phyloP scores from a whole-genome alignment of 1,284 basidiomycete genomes.

The Kalmanozyma brasiliensis region DNA sequence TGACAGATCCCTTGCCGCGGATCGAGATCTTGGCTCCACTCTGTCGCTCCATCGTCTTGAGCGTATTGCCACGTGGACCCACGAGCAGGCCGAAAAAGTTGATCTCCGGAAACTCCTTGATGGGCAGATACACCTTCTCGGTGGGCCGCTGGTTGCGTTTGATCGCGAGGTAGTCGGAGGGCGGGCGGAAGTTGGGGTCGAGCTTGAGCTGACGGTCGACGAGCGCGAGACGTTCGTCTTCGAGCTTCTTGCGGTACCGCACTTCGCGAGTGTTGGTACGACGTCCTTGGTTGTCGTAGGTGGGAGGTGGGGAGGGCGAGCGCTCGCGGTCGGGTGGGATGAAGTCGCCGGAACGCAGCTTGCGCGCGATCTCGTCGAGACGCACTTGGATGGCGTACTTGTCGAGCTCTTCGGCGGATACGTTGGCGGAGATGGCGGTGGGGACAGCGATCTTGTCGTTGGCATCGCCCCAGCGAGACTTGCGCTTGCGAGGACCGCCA shows the following conservation, averaged over 20 bases:
- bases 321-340: conserved; percentile 94
- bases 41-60: conserved; percentile 99
- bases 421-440: conserved; percentile 61
- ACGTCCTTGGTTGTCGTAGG: conserved; percentile 95
- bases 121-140: conserved; percentile 98
- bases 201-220: conserved; percentile 96
- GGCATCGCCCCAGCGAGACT: conserved; percentile 66
- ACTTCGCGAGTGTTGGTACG: conserved; percentile 98
- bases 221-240: conserved; percentile 92
- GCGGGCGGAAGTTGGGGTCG: conserved; percentile 95
- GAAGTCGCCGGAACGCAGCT: conserved; percentile 90
- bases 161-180: conserved; percentile 84
- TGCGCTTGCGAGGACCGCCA: conserved; percentile 59
- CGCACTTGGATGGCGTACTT: conserved; percentile 70
- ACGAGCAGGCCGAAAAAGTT: conserved; percentile 99
- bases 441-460: conserved; percentile 54
- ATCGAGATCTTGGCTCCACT: conserved; percentile 99
- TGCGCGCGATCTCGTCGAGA: conserved; percentile 95
- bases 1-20: conserved; percentile 96
- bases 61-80: conserved; percentile 95
- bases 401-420: conserved; percentile 62
- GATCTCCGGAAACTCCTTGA: conserved; percentile 99
- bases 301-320: conserved; percentile 94
- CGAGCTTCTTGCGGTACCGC: conserved; percentile 95
- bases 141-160: conserved; percentile 81